A percentile compares a stretch with the other conserved stretches of the same genome.
These are phyloP conservation scores for Globisporangium sylvaticum DNA, from an alignment of 352 stramenopile genomes.

Conservation along the genomic window DNA sequence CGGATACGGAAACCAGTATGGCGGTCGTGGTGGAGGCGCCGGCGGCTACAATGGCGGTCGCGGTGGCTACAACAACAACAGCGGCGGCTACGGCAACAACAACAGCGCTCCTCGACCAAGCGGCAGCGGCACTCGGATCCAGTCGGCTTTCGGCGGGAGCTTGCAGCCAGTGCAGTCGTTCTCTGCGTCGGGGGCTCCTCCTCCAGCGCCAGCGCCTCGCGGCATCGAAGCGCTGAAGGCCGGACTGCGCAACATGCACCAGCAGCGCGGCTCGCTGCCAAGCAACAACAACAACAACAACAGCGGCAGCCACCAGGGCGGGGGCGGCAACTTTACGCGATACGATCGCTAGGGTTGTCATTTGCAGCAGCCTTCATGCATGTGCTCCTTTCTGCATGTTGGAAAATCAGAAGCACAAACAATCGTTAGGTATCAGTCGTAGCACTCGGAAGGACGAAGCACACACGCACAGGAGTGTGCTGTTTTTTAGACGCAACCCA, in stretches of 20 bases:
- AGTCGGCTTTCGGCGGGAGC: conserved; percentile 58
- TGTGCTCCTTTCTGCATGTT: conserved; percentile 4
- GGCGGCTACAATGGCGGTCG: conserved; percentile 18
- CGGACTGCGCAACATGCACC: conserved; percentile 82
- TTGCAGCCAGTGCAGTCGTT: conserved; percentile 50
- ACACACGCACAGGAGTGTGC: neutral
- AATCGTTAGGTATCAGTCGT: neutral
- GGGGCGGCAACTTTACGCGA: conserved; percentile 23
- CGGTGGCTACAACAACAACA: conserved; percentile 11
- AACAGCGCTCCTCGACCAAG: neutral
- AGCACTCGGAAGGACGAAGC: neutral
- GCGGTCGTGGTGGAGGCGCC: conserved; percentile 19
- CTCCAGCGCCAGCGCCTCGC: conserved; percentile 31
- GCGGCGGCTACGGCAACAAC: conserved; percentile 20
- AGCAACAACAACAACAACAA: conserved; percentile 12
- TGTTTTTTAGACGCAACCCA: neutral
- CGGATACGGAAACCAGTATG: conserved; percentile 23
- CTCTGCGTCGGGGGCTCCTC: conserved; percentile 31
- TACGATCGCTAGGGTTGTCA: conserved; percentile 50
- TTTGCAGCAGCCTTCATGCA: neutral
- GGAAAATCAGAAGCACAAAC: conserved; percentile 1
- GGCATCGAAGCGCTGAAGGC: conserved; percentile 75
- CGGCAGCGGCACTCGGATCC: conserved; percentile 32
- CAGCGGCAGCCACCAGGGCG: conserved; percentile 7
- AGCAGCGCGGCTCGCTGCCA: conserved; percentile 40